A percentile compares a stretch with the other conserved stretches of the same genome.
phyloP scores from a whole-genome alignment of 441 rosid species.

The Caryocar brasiliense region DNA sequence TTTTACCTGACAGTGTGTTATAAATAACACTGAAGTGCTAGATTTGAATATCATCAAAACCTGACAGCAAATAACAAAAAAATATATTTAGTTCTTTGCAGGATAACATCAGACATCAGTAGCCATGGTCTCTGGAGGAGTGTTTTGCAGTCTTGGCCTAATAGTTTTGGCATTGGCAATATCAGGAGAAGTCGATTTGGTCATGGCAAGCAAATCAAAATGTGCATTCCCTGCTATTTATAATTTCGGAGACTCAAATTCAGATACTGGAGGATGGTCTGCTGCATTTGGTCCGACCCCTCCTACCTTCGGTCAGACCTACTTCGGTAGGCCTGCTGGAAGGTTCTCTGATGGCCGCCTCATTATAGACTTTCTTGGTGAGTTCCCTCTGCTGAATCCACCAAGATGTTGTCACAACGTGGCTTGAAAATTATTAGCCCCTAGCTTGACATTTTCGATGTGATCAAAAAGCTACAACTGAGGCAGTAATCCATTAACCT shows the following conservation, averaged over 20 bases:
- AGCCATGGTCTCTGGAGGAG: background rate
- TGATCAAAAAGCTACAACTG: too few relatives aligned
- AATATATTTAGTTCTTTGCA: too few relatives aligned
- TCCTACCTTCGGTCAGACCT: constrained; percentile 18
- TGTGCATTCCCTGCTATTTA: constrained; percentile 21
- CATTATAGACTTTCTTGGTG: constrained; percentile 27
- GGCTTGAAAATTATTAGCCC: too few relatives aligned
- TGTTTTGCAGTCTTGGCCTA: background rate
- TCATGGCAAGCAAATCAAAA: background rate
- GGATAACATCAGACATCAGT: too few relatives aligned
- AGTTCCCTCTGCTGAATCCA: too few relatives aligned
- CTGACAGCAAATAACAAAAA: too few relatives aligned
- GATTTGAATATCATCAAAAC: too few relatives aligned
- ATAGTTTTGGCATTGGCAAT: background rate
- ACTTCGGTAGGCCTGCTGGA: constrained; percentile 16
- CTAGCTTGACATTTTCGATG: too few relatives aligned
- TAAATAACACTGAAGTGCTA: too few relatives aligned
- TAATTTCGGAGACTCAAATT: constrained; percentile 28
- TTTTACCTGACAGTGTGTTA: too few relatives aligned
- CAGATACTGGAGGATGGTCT: constrained; percentile 26
- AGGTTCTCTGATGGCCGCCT: constrained; percentile 24
- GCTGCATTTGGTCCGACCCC: constrained; percentile 14
- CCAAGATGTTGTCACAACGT: too few relatives aligned
- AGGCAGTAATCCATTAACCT: too few relatives aligned
- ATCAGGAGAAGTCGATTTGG: background rate